Evolutionary conservation across 2,329 filamentous ascomycete species (phyloP), one percentile per base, ranked within the genome.

Genomic region (Penicillium sp.): DNA sequence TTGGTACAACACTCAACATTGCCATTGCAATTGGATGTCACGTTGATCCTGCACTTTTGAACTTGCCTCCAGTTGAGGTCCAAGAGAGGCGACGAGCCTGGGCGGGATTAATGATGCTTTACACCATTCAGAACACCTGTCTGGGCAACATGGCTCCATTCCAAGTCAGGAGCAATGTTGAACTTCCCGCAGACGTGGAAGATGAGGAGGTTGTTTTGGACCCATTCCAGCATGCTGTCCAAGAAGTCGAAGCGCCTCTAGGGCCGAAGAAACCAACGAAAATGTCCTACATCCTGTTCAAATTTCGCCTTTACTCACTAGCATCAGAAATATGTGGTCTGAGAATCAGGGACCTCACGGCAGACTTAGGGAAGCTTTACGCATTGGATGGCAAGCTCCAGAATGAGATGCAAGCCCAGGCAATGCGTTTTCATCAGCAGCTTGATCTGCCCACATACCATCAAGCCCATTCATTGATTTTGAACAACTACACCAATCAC

Each of bases 101-200:
- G 69, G 62, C 65, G 1, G 67, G 54, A 1, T 46, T 72, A n/a
- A 66, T 67, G 64, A 69, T 71, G 64, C 58, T 72, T 3, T 66
- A 70, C 39, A 69, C 65, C 3, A 66, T 67, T 34, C 68, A 72
- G 36, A 68, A 67, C 49, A 65, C 68, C 8, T 64, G 60, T n/a
- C 54, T 69, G 29, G 63, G 67, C 4, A 68, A 66, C 43, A 22
- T 72, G 21, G 58, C 59, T 27, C 61, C 56, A 32, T 59, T 58
- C 21, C 45, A 50, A 34, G 42, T 67, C 32, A 48, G 47, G 13
- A 51, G 60, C 4, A 53, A 56, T 16, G 64, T 69, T 14, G 45
- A 54, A 18, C 48, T 63, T 3, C 60, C 58, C 1, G 48, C 58
- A 7, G 61, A 21, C 2, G n/a, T 40, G 2, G n/a, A 21, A 11